Evolutionary conservation across 2,329 filamentous ascomycete species (phyloP), one percentile per base, ranked within the genome.

Genomic region (Cryphonectria naterciae): DNA sequence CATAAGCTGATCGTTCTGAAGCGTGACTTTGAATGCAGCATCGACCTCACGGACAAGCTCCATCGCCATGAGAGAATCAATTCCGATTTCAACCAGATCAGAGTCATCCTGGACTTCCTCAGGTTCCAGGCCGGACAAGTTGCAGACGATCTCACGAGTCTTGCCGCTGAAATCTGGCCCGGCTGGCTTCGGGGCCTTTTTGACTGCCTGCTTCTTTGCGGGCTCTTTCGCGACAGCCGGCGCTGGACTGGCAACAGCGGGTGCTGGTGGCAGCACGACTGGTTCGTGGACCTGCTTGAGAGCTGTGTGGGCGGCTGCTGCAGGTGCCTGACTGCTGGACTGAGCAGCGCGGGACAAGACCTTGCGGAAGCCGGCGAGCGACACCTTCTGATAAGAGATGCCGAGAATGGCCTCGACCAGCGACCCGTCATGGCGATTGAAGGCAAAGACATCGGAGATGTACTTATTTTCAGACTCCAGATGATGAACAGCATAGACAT

Each of bases 11-110:
- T 71, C 72, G 19, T 10, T 65, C 15, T 63, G 66, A 35, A 74
- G 67, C 62, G 68, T 78, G 60, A 76, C 77, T 6, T 80, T 77
- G 69, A 86, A 84, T 0, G 73, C 73, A 1, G 69, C 67, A 62
- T 84, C 80, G 3, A 85, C 73, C 67, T 86, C 85, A 1, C 78
- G 77, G 0, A 77, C 79, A 65, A 86, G 73, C 73, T 87, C 85
- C 81, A 85, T 86, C 0, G 79, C 82, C 80, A 85, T 83, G 0
- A 87, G 77, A 0, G 85, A 87, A 75, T 87, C 85, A 43, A 86
- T 84, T 1, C 85, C 85, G 2, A 85, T 69, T 54, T 85, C 82
- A 8, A 77, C 79, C n/a, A 86, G 77, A 22, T 78, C 72, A 8
- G 75, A 75, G 25, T 81, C 78, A 37, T 75, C 67, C 41, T 78